Evolutionary conservation across 2,329 filamentous ascomycete species (phyloP).

Genomic region (Xylariaceae sp.): DNA sequence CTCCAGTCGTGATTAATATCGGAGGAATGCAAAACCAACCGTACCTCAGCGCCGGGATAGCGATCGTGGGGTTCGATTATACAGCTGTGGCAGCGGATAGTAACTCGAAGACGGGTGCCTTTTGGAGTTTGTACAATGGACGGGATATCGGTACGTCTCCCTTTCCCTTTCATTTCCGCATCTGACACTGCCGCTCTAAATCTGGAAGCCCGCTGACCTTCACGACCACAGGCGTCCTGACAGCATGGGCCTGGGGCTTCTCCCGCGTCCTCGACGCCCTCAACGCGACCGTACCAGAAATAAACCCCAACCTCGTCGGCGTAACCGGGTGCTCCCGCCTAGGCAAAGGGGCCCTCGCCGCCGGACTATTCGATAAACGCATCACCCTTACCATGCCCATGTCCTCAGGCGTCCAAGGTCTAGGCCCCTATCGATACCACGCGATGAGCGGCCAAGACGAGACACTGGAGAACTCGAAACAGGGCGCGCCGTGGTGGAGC

Average conservation of each 20-base stretch:
- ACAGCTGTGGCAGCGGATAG: constrained; percentile 45
- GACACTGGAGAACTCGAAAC: constrained; percentile 47
- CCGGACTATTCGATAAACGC: constrained; percentile 47
- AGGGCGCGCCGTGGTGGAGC: constrained; percentile 55
- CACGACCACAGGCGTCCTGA: constrained; percentile 40
- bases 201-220: background rate
- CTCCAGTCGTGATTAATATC: constrained; percentile 47
- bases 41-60: constrained; percentile 44
- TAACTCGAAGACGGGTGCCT: constrained; percentile 45
- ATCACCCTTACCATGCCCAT: constrained; percentile 54
- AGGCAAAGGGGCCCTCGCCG: constrained; percentile 51
- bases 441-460: constrained; percentile 42
- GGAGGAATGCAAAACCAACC: constrained; percentile 46
- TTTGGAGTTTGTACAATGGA: constrained; percentile 47
- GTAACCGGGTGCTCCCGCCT: constrained; percentile 54
- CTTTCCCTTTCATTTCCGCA: background rate
- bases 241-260: constrained; percentile 54
- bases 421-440: constrained; percentile 49
- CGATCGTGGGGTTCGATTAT: constrained; percentile 48
- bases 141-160: constrained; percentile 40
- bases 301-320: constrained; percentile 39
- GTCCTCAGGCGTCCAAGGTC: constrained; percentile 53
- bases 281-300: constrained; percentile 43
- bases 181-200: background rate
- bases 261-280: constrained; percentile 50